phyloP scores from a whole-genome alignment of 768 basidiomycete species.

The Terana coerulea region DNA sequence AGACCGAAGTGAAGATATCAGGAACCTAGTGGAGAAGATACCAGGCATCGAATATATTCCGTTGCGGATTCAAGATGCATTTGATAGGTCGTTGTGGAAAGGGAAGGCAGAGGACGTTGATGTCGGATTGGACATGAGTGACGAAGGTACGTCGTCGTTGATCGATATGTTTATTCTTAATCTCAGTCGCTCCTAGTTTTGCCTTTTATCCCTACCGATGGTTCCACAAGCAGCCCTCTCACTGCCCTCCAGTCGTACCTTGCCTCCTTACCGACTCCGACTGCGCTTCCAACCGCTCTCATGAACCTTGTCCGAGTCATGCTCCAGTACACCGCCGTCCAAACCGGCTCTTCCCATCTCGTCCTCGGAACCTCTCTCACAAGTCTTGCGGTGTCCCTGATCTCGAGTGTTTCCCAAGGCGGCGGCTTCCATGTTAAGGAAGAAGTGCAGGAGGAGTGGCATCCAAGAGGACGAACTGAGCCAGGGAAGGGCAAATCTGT shows the following conservation, averaged over 20 bases:
- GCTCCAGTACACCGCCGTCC: conserved; percentile 60
- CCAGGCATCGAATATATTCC: conserved; percentile 54
- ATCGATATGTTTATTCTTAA: not conserved
- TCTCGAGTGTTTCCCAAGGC: conserved; percentile 73
- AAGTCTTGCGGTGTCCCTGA: conserved; percentile 67
- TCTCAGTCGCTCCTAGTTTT: not conserved
- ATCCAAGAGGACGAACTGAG: conserved; percentile 21
- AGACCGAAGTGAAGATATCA: conserved; percentile 53
- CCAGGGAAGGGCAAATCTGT: conserved; percentile 25
- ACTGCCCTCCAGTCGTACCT: conserved; percentile 48
- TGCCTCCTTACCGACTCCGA: conserved; percentile 67
- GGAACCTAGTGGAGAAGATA: conserved; percentile 43
- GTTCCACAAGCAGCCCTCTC: conserved; percentile 9
- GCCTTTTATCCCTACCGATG: not conserved
- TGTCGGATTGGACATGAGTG: conserved; percentile 44
- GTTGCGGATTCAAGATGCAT: conserved; percentile 70
- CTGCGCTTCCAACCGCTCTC: conserved; percentile 58
- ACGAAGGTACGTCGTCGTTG: conserved; percentile 41
- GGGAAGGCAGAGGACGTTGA: conserved; percentile 4
- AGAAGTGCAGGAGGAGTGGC: conserved; percentile 73
- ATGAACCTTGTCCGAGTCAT: conserved; percentile 63
- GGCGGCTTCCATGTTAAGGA: conserved; percentile 68
- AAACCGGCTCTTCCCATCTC: conserved; percentile 64
- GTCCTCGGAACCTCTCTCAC: conserved; percentile 80
- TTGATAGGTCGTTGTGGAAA: conserved; percentile 66